These are phyloP conservation scores for Lipomyces starkeyi DNA, from an alignment of 805 yeast genomes.

Conservation along the genomic window DNA sequence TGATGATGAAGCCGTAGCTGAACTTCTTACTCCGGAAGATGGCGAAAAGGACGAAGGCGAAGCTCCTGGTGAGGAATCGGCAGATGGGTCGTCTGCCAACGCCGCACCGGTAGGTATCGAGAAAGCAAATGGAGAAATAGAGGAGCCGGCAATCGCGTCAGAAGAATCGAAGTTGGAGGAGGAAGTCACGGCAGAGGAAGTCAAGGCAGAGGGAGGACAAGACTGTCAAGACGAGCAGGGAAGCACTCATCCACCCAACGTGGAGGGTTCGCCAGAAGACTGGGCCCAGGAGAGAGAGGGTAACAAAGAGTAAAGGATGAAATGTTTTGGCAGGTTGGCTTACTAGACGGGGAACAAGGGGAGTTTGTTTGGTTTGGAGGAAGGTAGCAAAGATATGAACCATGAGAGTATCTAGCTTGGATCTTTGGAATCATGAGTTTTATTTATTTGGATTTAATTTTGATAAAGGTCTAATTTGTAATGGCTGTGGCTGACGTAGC, in stretches of 20 bases:
- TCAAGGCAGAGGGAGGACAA: not conserved
- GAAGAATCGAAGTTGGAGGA: not conserved
- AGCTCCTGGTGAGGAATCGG: slow-evolving; percentile 5
- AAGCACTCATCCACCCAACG: not conserved
- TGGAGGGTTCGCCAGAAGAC: slow-evolving; percentile 20
- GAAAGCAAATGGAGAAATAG: not conserved
- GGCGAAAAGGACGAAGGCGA: not conserved
- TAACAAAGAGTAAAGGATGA: not conserved
- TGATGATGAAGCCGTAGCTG: slow-evolving; percentile 5
- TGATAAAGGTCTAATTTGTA: not conserved
- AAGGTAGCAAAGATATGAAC: not conserved
- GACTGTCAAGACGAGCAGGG: not conserved
- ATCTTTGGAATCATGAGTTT: not conserved
- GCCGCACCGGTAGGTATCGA: slow-evolving; percentile 9
- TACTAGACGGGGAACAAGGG: not conserved
- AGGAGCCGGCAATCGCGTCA: not conserved
- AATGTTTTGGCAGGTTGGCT: not conserved
- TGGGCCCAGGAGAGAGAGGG: slow-evolving; percentile 19
- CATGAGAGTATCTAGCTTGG: not conserved
- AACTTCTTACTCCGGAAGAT: slow-evolving; percentile 1
- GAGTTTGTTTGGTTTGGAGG: not conserved
- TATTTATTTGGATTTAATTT: not conserved
- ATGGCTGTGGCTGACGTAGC: not conserved
- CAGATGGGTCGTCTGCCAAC: slow-evolving; percentile 1
- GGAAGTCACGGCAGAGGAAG: not conserved